Conservation (phyloP, 225 moss, liverwort and hornwort species). For the Neckera pumila region DNA sequence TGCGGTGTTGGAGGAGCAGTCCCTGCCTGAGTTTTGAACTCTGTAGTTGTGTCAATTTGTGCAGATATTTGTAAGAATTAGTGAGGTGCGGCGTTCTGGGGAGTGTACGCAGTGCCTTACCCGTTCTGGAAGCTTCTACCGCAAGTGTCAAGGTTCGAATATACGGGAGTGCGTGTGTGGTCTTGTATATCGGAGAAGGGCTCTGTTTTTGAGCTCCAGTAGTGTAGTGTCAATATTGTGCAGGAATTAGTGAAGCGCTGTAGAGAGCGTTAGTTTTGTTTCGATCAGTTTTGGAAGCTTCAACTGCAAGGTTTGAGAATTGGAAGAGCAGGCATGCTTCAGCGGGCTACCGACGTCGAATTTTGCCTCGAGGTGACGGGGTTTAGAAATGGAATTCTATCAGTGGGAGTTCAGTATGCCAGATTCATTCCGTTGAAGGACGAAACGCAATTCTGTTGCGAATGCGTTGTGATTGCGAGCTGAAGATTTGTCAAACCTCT, state of each 20-base stretch:
- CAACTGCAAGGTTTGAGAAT: neutral
- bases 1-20: neutral
- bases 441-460: neutral
- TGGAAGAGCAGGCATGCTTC: neutral
- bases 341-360: neutral
- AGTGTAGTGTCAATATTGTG: neutral
- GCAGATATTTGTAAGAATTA: neutral
- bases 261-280: neutral
- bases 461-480: neutral
- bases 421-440: neutral
- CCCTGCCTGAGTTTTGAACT: neutral
- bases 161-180: neutral
- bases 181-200: neutral
- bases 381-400: neutral
- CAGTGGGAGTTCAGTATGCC: neutral
- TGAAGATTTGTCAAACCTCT: neutral
- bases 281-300: neutral
- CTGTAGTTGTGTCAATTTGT: neutral
- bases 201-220: neutral
- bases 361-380: neutral
- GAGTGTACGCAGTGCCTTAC: neutral
- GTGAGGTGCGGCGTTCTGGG: neutral
- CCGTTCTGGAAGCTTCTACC: neutral
- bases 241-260: neutral
- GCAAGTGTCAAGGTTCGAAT: neutral